These are phyloP conservation scores for Orbilia quercus DNA, from an alignment of 2,329 filamentous ascomycete genomes.

Conservation along the genomic window DNA sequence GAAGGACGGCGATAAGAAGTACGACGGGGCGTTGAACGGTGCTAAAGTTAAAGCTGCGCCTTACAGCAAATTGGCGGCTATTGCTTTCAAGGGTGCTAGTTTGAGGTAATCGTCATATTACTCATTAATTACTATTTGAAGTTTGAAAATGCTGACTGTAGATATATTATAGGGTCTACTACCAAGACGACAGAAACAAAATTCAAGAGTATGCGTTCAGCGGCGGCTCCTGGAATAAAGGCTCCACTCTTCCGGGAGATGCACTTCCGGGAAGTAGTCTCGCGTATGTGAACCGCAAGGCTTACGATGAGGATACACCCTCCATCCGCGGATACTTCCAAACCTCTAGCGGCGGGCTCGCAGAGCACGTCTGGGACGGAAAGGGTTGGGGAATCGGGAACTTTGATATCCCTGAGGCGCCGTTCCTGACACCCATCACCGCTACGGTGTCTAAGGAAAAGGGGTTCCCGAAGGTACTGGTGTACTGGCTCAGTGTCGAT, in stretches of 20 bases:
- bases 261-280: constrained; percentile 29
- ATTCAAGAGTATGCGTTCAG: constrained; percentile 24
- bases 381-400: constrained; percentile 11
- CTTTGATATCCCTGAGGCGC: background rate
- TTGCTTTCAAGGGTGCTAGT: constrained; percentile 18
- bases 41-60: constrained; percentile 22
- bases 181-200: constrained; percentile 31
- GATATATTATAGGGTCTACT: constrained; percentile 27
- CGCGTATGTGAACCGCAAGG: constrained; percentile 29
- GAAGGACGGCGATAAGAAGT: constrained; percentile 20
- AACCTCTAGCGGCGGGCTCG: constrained; percentile 27
- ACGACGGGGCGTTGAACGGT: constrained; percentile 28
- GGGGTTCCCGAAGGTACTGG: constrained; percentile 26
- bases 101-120: too few species aligned
- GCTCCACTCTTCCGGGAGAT: constrained; percentile 26
- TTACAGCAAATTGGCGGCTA: constrained; percentile 34
- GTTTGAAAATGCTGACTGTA: background rate
- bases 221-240: constrained; percentile 22
- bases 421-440: constrained; percentile 36
- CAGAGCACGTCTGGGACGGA: constrained; percentile 27
- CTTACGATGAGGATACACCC: constrained; percentile 12
- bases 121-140: too few species aligned
- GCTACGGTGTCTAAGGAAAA: constrained; percentile 19
- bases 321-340: constrained; percentile 51
- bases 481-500: constrained; percentile 38